Conservation (phyloP, 331 rosid genomes). For the Saraca asoca region DNA sequence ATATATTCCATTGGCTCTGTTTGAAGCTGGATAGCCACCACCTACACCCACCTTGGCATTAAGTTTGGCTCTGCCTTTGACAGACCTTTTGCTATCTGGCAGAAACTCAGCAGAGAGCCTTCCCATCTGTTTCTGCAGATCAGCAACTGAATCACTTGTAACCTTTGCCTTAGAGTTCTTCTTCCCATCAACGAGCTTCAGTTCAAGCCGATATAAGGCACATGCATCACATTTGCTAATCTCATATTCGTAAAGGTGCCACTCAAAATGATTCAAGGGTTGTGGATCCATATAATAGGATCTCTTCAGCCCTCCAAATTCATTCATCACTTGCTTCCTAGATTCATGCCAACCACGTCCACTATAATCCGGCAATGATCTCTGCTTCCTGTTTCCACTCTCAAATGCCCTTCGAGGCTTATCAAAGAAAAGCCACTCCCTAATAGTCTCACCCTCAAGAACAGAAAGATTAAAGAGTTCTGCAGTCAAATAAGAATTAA, state of each 20-base stretch:
- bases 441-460: constrained; percentile 86
- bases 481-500: constrained; percentile 42
- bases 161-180: constrained; percentile 74
- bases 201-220: constrained; percentile 88
- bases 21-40: constrained; percentile 59
- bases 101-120: constrained; percentile 95
- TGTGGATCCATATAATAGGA: constrained; percentile 99
- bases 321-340: constrained; percentile 97
- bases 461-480: constrained; percentile 92
- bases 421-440: constrained; percentile 99
- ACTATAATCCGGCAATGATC: constrained; percentile 92
- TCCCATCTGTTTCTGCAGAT: constrained; percentile 98
- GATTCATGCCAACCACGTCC: constrained; percentile 99
- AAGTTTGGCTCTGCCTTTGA: constrained; percentile 75
- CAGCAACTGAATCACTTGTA: constrained; percentile 82
- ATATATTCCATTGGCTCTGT: constrained; percentile 57
- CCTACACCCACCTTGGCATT: constrained; percentile 65
- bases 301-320: constrained; percentile 89
- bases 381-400: constrained; percentile 98
- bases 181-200: constrained; percentile 95
- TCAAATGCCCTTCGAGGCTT: constrained; percentile 99
- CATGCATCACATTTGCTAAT: constrained; percentile 93
- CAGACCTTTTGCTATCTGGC: constrained; percentile 67
- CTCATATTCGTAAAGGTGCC: constrained; percentile 99
- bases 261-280: constrained; percentile 82